phyloP scores from a whole-genome alignment of 2,329 filamentous ascomycete genomes.

The Stagonosporopsis tanaceti region DNA sequence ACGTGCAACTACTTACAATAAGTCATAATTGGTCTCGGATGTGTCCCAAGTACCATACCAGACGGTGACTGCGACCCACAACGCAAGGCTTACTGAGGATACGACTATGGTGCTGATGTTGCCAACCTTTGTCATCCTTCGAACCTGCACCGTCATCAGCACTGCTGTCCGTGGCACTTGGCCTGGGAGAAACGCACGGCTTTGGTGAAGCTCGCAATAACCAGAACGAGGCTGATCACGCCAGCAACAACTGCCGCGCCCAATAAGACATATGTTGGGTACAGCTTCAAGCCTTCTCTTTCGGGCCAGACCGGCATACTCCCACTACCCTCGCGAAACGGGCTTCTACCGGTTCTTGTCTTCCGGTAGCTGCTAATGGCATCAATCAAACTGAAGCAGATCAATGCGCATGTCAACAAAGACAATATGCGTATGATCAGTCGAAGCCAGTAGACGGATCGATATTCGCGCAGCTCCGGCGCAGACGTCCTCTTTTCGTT shows the following conservation, averaged over 20 bases:
- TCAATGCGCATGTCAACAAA: constrained; percentile 16
- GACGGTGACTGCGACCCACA: constrained; percentile 27
- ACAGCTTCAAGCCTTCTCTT: constrained; percentile 23
- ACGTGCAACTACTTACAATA: constrained; percentile 15
- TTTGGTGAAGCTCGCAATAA: constrained; percentile 27
- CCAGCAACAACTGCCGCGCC: constrained; percentile 22
- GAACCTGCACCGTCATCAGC: constrained; percentile 16
- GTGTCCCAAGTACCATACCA: constrained; percentile 35
- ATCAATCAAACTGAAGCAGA: constrained; percentile 21
- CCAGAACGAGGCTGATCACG: constrained; percentile 22
- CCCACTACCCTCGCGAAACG: constrained; percentile 27
- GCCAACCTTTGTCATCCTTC: constrained; percentile 29
- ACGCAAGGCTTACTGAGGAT: constrained; percentile 22
- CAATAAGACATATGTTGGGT: constrained; percentile 25
- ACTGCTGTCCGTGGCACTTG: neutral
- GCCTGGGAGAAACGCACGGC: constrained; percentile 13
- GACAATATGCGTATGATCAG: constrained; percentile 25
- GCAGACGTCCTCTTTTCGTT: constrained; percentile 15
- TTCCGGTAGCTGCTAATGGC: constrained; percentile 16
- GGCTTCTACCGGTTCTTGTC: constrained; percentile 23
- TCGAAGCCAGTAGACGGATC: constrained; percentile 24
- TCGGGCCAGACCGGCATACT: constrained; percentile 29
- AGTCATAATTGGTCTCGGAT: constrained; percentile 29
- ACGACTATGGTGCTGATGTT: constrained; percentile 28
- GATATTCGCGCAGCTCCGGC: constrained; percentile 20